Percentiles rank a stretch among this genome's conserved stretches.
Conservation (phyloP, 2,329 filamentous ascomycete genomes). For the Hawksworthiomyces lignivorus region DNA sequence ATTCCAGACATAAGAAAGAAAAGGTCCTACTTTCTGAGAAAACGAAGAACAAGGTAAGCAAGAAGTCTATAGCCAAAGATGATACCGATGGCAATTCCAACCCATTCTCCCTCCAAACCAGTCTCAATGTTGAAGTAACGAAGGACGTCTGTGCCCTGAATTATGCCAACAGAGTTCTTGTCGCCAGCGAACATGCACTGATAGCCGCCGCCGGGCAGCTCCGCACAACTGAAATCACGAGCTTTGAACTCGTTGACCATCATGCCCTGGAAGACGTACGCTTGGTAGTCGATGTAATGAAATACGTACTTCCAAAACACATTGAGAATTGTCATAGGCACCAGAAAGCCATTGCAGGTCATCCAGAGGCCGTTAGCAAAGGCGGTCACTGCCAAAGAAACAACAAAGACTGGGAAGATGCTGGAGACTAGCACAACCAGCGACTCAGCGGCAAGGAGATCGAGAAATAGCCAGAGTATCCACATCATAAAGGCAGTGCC, state of each 20-base stretch:
- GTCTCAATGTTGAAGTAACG: conserved; percentile 60
- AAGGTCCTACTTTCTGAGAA: not conserved
- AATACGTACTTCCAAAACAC: conserved; percentile 82
- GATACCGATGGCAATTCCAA: conserved; percentile 72
- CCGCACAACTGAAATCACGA: conserved; percentile 53
- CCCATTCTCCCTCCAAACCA: conserved; percentile 57
- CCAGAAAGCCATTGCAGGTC: conserved; percentile 76
- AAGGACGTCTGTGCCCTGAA: conserved; percentile 64
- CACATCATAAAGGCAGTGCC: conserved; percentile 65
- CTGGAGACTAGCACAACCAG: conserved; percentile 70
- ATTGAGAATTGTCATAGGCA: conserved; percentile 64
- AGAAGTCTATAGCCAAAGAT: conserved; percentile 57
- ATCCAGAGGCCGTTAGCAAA: conserved; percentile 90
- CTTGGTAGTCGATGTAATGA: conserved; percentile 82
- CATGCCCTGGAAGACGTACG: conserved; percentile 84
- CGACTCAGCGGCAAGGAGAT: conserved; percentile 73
- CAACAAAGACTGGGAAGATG: conserved; percentile 71
- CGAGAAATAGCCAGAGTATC: conserved; percentile 79
- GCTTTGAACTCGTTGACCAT: conserved; percentile 79
- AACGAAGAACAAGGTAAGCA: conserved; percentile 8
- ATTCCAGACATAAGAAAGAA: no score
- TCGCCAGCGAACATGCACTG: conserved; percentile 64
- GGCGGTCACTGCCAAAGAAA: conserved; percentile 69
- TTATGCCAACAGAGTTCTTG: conserved; percentile 56
- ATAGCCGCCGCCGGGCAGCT: conserved; percentile 29